Evolutionary conservation across 2,329 filamentous ascomycete species (phyloP).

Genomic region (Fusarium nelsonii): DNA sequence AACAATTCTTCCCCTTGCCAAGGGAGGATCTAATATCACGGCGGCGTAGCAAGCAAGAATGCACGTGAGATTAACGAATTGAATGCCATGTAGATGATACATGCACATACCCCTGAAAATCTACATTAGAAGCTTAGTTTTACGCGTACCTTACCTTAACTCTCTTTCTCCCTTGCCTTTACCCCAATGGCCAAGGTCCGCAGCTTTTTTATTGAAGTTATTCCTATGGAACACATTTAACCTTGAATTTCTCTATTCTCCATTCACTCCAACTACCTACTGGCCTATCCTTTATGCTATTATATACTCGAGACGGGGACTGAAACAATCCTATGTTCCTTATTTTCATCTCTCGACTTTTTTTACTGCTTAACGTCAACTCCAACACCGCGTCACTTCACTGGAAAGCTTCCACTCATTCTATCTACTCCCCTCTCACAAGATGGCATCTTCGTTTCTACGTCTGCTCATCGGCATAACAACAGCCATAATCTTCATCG

Average conservation of each 20-base stretch:
- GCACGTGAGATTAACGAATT: conserved; percentile 14
- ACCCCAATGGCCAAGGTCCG: background rate
- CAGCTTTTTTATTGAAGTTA: background rate
- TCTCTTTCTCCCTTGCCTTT: conserved; percentile 2
- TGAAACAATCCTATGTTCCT: conserved; percentile 32
- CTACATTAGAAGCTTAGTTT: background rate
- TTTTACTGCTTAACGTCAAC: background rate
- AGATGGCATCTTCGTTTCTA: conserved; percentile 29
- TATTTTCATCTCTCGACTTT: conserved; percentile 1
- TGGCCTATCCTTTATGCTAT: conserved; percentile 15
- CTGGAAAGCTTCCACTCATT: background rate
- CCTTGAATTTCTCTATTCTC: background rate
- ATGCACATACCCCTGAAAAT: conserved; percentile 16
- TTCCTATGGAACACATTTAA: conserved; percentile 4
- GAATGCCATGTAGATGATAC: conserved; percentile 20
- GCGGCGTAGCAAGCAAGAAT: conserved; percentile 17
- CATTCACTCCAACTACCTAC: background rate
- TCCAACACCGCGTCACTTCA: background rate
- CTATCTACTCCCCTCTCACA: background rate
- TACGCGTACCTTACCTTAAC: conserved; percentile 10
- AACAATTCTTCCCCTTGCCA: background rate
- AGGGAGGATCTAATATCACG: conserved; percentile 1
- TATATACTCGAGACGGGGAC: conserved; percentile 21
- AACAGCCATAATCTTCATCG: conserved; percentile 40
- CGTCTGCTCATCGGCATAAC: conserved; percentile 42